Percentiles rank a stretch among this genome's conserved stretches.
phyloP scores from a whole-genome alignment of 1,284 basidiomycete species.

The Xanthoconium separans region DNA sequence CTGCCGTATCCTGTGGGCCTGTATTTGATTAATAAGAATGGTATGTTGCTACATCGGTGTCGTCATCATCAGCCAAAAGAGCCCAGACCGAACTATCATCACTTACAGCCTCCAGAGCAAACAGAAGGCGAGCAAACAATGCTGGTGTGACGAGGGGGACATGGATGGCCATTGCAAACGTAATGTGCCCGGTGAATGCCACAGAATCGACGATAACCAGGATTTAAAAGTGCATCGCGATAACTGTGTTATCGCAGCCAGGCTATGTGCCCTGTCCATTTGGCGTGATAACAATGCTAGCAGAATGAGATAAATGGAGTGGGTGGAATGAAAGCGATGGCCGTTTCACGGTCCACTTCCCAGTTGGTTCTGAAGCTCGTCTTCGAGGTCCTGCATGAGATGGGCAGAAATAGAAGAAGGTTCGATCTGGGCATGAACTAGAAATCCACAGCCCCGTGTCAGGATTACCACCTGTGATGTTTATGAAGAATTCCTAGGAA shows the following conservation, averaged over 20 bases:
- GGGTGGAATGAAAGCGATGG: constrained; percentile 38
- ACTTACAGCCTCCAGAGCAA: constrained; percentile 72
- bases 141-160: constrained; percentile 79
- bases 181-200: constrained; percentile 52
- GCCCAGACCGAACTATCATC: not conserved
- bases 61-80: constrained; percentile 1
- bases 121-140: constrained; percentile 71
- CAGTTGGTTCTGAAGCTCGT: constrained; percentile 71
- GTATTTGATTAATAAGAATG: constrained; percentile 76
- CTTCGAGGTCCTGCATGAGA: constrained; percentile 66
- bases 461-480: constrained; percentile 12
- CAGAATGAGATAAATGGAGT: constrained; percentile 56
- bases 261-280: constrained; percentile 70
- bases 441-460: constrained; percentile 56
- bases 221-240: constrained; percentile 76
- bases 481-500: not conserved
- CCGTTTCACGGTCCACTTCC: constrained; percentile 53
- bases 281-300: constrained; percentile 72
- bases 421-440: constrained; percentile 60
- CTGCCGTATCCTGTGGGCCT: constrained; percentile 70
- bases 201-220: constrained; percentile 67
- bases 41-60: constrained; percentile 69
- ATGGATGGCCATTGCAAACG: constrained; percentile 81
- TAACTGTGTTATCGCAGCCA: constrained; percentile 72
- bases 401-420: constrained; percentile 49